Percentiles rank a stretch among this genome's conserved stretches.
Conservation (phyloP, 305 asterid genomes). For the Ruellia speciosa region DNA sequence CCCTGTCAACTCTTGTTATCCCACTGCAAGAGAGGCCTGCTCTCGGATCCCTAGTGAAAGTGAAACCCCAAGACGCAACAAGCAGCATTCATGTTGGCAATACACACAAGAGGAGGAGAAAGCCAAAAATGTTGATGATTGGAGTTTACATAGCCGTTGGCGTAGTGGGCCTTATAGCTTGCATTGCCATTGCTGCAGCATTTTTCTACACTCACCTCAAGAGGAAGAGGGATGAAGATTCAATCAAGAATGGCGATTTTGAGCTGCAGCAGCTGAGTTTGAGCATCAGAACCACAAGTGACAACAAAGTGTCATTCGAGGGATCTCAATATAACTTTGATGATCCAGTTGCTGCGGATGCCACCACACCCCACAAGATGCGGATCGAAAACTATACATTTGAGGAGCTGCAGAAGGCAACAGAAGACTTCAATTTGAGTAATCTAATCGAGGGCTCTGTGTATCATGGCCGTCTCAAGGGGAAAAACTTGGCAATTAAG, state of each 20-base stretch:
- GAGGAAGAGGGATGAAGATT: slow-evolving; percentile 17
- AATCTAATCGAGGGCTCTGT: slow-evolving; percentile 55
- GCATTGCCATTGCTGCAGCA: slow-evolving; percentile 30
- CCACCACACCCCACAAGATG: slow-evolving; percentile 37
- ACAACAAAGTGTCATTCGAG: slow-evolving; percentile 67
- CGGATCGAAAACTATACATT: slow-evolving; percentile 44
- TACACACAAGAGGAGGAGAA: slow-evolving; percentile 24
- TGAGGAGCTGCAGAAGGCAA: slow-evolving; percentile 58
- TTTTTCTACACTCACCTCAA: slow-evolving; percentile 29
- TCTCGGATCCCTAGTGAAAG: slow-evolving; percentile 19
- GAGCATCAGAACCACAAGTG: slow-evolving; percentile 60
- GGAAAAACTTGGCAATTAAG: slow-evolving; percentile 56
- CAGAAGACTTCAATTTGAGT: slow-evolving; percentile 43
- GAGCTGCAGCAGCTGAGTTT: slow-evolving; percentile 59
- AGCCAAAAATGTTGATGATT: slow-evolving; percentile 30
- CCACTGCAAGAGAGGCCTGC: slow-evolving; percentile 31
- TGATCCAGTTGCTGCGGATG: slow-evolving; percentile 25
- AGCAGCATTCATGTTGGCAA: slow-evolving; percentile 25
- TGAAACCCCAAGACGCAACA: slow-evolving; percentile 20
- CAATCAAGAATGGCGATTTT: slow-evolving; percentile 32
- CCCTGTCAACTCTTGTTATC: slow-evolving; percentile 40
- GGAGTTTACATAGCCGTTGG: slow-evolving; percentile 42
- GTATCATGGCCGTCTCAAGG: slow-evolving; percentile 61
- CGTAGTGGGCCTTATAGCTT: slow-evolving; percentile 26
- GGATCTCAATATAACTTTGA: slow-evolving; percentile 55